Evolutionary conservation across 169 alveolate species (phyloP), one percentile per base, ranked within the genome.

Genomic region (Plasmodium relictum): DNA sequence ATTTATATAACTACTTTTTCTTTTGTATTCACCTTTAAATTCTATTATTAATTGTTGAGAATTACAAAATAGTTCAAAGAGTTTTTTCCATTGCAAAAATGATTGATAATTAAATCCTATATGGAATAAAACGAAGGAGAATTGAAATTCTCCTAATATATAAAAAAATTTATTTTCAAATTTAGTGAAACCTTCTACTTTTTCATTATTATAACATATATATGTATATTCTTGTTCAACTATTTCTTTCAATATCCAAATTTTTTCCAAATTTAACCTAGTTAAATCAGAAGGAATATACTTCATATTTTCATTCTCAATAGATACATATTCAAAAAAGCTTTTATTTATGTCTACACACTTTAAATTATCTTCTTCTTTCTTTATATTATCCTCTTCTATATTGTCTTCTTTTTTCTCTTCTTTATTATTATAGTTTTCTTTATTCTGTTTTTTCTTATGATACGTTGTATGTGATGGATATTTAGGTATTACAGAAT

Each of bases 191-290:
- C 88, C 92, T 59, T 58, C 69, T 26, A 24, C 20, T 54, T 86
- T 59, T 59, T 86, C 87, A 72, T 86, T 72, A 63, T 71, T 54
- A 71, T 86, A 86, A 86, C 71, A 86, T 48, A 86, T 54, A 52
- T 86, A 86, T n/a, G 92, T 86, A 54, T 86, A 86, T 71, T 86
- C 92, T 58, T 86, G 92, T 73, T 71, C 68, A 59, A 86, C 71
- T 69, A 86, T 86, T 48, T 86, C 92, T 66, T 86, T 45, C 24
- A 86, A 6, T 44, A 86, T 71, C 92, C 92, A 86, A 86, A 58
- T 70, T 73, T 70, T 86, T 63, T 86, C 92, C 50, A 86, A 44
- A 62, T 86, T 45, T 39, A 70, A 59, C 48, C 39, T 22, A 41
- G 92, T 86, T 71, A 86, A 70, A 73, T 86, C 76, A 24, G 74